A percentile compares a stretch with the other conserved stretches of the same genome.
These are phyloP conservation scores for Coniella vitis DNA, from an alignment of 2,329 filamentous ascomycete genomes.

Conservation along the genomic window DNA sequence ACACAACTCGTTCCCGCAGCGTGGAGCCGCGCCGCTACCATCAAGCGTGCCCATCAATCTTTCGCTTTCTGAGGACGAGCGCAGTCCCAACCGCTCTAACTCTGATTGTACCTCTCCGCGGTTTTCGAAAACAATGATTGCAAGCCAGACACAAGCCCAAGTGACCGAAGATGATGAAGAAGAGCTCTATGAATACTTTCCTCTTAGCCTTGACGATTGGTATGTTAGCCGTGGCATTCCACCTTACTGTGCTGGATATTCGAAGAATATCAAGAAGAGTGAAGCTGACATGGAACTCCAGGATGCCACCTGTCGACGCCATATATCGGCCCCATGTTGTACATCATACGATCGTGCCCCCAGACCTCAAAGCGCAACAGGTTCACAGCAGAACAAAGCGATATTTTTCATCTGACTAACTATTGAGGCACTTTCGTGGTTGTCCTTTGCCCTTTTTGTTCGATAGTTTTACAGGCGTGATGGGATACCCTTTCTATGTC, in stretches of 20 bases:
- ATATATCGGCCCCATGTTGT: conserved; percentile 90
- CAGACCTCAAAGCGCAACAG: conserved; percentile 64
- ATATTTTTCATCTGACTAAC: conserved; percentile 63
- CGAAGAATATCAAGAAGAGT: background rate
- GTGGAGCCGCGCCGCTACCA: conserved; percentile 12
- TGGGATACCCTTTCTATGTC: background rate
- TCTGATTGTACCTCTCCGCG: conserved; percentile 38
- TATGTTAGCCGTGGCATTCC: conserved; percentile 24
- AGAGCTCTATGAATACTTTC: conserved; percentile 90
- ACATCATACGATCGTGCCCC: conserved; percentile 71
- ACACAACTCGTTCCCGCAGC: conserved; percentile 18
- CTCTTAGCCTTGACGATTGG: conserved; percentile 85
- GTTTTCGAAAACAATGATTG: conserved; percentile 31
- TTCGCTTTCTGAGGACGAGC: conserved; percentile 54
- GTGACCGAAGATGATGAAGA: conserved; percentile 72
- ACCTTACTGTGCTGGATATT: background rate
- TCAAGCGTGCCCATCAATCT: conserved; percentile 39
- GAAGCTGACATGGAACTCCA: conserved; percentile 21
- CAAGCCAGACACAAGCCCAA: conserved; percentile 36
- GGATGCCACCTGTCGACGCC: conserved; percentile 82
- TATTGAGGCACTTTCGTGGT: background rate
- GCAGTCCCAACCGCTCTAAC: conserved; percentile 45
- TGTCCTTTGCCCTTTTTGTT: too few species aligned
- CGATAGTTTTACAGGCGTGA: background rate
- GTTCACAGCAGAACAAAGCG: conserved; percentile 60